These are phyloP conservation scores for Misopates orontium DNA, from an alignment of 257 asterid genomes.

Conservation along the genomic window DNA sequence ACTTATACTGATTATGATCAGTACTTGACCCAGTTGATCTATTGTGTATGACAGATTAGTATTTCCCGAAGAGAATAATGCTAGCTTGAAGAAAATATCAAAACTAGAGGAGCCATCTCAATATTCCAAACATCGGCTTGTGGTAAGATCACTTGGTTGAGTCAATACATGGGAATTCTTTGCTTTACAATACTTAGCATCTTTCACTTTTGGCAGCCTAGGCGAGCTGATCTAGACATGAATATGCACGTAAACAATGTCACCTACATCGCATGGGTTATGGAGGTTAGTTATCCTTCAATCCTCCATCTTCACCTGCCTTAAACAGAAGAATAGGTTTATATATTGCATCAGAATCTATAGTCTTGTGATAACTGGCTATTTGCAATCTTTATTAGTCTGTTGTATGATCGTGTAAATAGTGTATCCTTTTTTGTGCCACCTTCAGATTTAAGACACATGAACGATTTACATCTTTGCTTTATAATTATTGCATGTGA, in stretches of 20 bases:
- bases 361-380: neutral
- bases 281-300: slow-evolving; percentile 40
- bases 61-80: slow-evolving; percentile 70
- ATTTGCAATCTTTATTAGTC: neutral
- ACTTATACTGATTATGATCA: neutral
- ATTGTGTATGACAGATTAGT: slow-evolving; percentile 46
- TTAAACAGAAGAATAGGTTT: neutral
- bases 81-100: slow-evolving; percentile 58
- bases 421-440: too few species aligned
- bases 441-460: too few species aligned
- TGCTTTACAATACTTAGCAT: neutral
- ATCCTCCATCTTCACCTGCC: neutral
- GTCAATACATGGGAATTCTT: neutral
- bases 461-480: too few species aligned
- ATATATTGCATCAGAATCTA: neutral
- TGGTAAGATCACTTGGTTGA: slow-evolving; percentile 40
- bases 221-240: slow-evolving; percentile 70
- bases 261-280: slow-evolving; percentile 64
- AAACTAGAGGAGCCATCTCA: slow-evolving; percentile 56
- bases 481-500: too few species aligned
- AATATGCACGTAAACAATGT: slow-evolving; percentile 63
- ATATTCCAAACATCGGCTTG: slow-evolving; percentile 48
- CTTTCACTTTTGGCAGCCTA: slow-evolving; percentile 41
- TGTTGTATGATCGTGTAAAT: neutral
- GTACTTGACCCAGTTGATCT: slow-evolving; percentile 4